These are phyloP conservation scores for Alternaria dauci DNA, from an alignment of 2,329 filamentous ascomycete genomes.

Conservation along the genomic window DNA sequence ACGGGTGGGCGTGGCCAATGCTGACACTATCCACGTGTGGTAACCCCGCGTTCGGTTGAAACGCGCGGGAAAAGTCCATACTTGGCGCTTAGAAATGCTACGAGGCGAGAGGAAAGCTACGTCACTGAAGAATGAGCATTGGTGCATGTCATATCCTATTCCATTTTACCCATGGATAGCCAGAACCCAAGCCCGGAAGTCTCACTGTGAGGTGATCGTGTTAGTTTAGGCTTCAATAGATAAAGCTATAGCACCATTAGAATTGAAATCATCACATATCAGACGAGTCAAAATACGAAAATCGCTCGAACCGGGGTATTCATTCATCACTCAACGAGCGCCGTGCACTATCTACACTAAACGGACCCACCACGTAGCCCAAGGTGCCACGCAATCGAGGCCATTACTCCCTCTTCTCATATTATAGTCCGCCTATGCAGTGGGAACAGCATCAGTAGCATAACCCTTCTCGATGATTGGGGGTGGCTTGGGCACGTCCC, in stretches of 20 bases:
- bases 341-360: not conserved
- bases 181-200: not conserved
- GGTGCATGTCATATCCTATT: not conserved
- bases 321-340: not conserved
- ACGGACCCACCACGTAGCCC: not conserved
- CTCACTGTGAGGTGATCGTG: no score
- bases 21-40: not conserved
- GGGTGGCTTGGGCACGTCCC: conserved; percentile 50
- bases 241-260: not conserved
- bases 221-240: no score
- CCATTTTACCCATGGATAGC: not conserved
- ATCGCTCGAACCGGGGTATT: not conserved
- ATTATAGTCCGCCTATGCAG: not conserved
- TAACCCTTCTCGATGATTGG: conserved; percentile 49
- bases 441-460: conserved; percentile 2
- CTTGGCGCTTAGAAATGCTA: not conserved
- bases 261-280: not conserved
- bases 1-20: not conserved
- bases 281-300: no score
- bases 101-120: no score
- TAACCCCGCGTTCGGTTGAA: not conserved
- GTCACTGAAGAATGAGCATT: not conserved
- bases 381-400: no score
- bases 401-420: not conserved
- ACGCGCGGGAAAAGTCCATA: not conserved